phyloP scores from a whole-genome alignment of 2,329 filamentous ascomycete species.

The Hypoxylon sp. region DNA sequence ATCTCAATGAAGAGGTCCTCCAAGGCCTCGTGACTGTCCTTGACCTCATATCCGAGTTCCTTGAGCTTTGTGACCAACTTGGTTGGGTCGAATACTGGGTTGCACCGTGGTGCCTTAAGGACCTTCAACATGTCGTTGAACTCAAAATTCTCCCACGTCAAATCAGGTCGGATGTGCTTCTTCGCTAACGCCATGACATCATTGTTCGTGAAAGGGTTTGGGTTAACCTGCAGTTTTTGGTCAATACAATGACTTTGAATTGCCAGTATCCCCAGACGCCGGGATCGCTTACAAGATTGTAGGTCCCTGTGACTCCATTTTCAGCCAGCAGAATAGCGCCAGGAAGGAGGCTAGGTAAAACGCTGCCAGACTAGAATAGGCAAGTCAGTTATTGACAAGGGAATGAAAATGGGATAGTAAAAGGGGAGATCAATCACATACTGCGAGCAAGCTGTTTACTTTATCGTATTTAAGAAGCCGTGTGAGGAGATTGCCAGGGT shows the following conservation, averaged over 20 bases:
- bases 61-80: constrained; percentile 27
- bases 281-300: background rate
- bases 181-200: constrained; percentile 36
- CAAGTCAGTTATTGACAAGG: background rate
- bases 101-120: constrained; percentile 28
- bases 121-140: constrained; percentile 25
- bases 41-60: constrained; percentile 31
- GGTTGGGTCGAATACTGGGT: constrained; percentile 19
- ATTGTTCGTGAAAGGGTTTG: constrained; percentile 13
- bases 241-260: background rate
- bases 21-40: constrained; percentile 25
- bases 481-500: background rate
- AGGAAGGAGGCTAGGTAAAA: background rate
- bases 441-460: background rate
- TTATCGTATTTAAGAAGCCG: background rate
- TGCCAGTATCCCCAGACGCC: background rate
- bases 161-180: constrained; percentile 27
- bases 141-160: constrained; percentile 30
- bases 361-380: background rate
- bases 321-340: background rate
- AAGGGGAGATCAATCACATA: background rate
- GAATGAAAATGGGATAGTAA: background rate
- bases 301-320: background rate
- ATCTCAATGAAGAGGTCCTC: constrained; percentile 25
- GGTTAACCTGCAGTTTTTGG: background rate